phyloP scores from a whole-genome alignment of 2,329 filamentous ascomycete genomes.

The Alternaria solani region DNA sequence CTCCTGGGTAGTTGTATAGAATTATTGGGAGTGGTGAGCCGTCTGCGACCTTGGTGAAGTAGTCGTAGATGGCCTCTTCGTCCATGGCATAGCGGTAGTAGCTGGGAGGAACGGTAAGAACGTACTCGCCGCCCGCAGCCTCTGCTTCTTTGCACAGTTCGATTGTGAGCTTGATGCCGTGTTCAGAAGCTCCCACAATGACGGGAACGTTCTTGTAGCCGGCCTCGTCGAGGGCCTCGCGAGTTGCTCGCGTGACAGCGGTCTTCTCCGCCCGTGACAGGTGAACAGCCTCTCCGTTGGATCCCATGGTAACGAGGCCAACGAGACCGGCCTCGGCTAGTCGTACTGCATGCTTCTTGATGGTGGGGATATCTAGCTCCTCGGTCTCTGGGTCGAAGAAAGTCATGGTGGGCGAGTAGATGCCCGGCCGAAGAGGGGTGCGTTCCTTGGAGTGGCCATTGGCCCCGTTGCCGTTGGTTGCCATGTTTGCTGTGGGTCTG shows the following conservation, averaged over 20 bases:
- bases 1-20: constrained; percentile 91
- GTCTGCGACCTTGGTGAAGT: constrained; percentile 79
- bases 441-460: constrained; percentile 51
- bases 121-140: constrained; percentile 78
- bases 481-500: constrained; percentile 26
- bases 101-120: constrained; percentile 78
- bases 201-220: constrained; percentile 80
- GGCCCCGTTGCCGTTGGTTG: constrained; percentile 45
- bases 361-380: constrained; percentile 79
- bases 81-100: constrained; percentile 84
- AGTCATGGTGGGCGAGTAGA: constrained; percentile 89
- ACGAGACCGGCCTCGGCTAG: constrained; percentile 79
- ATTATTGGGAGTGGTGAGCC: constrained; percentile 78
- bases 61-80: constrained; percentile 75
- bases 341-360: constrained; percentile 82
- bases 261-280: constrained; percentile 80
- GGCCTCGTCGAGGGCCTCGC: constrained; percentile 81
- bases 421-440: constrained; percentile 77
- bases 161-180: constrained; percentile 82
- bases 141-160: constrained; percentile 73
- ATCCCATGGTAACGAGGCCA: constrained; percentile 86
- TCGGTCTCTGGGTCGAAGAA: constrained; percentile 87
- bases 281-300: constrained; percentile 89
- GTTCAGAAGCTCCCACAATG: constrained; percentile 82
- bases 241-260: constrained; percentile 77